Conservation (phyloP, 495 filamentous ascomycete genomes). For the Aspergillus bridgeri region DNA sequence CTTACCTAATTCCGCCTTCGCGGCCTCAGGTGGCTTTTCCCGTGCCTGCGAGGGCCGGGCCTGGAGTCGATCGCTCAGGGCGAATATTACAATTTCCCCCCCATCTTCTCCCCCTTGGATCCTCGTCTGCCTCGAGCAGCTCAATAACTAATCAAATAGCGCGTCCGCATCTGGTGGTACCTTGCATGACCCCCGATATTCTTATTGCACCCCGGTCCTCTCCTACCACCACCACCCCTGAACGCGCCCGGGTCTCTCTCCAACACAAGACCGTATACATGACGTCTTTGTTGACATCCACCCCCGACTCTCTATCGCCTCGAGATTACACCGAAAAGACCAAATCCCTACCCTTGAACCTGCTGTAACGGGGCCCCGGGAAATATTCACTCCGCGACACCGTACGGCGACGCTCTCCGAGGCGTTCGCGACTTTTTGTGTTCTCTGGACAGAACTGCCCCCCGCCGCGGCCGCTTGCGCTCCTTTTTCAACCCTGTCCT, state of each 20-base stretch:
- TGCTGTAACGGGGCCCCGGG: not conserved
- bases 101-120: not conserved
- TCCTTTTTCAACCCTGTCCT: conserved; percentile 1
- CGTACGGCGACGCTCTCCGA: conserved; percentile 35
- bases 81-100: conserved; percentile 12
- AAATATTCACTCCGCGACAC: conserved; percentile 16
- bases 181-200: not conserved
- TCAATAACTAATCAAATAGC: not conserved
- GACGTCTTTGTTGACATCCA: conserved; percentile 46
- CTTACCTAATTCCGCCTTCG: conserved; percentile 33
- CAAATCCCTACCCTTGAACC: not conserved
- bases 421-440: conserved; percentile 39
- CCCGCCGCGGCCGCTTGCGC: conserved; percentile 19
- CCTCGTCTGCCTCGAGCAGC: not conserved
- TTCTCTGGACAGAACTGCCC: conserved; percentile 11
- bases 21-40: conserved; percentile 38
- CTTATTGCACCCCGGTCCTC: conserved; percentile 6
- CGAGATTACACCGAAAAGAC: conserved; percentile 10
- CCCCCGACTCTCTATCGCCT: conserved; percentile 16
- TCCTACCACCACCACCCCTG: conserved; percentile 13
- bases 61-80: conserved; percentile 20
- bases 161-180: not conserved
- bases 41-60: conserved; percentile 26
- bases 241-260: conserved; percentile 22
- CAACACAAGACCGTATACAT: conserved; percentile 29